phyloP scores from a whole-genome alignment of 257 asterid genomes.

The Fraxinus pennsylvanica region DNA sequence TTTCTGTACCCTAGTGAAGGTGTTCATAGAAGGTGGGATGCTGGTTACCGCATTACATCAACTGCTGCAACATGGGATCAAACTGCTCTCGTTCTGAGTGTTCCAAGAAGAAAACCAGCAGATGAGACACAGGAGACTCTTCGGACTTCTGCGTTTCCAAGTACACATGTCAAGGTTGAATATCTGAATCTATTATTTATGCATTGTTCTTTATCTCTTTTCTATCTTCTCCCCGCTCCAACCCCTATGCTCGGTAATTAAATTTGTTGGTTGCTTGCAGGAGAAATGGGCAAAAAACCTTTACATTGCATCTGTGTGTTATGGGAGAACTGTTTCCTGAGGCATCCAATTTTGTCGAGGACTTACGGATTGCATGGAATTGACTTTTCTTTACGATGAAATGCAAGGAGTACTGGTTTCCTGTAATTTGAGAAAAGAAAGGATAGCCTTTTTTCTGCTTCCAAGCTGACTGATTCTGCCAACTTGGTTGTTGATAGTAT shows the following conservation, averaged over 20 bases:
- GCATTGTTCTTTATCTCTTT: not conserved
- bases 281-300: slow-evolving; percentile 85
- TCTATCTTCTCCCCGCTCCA: not conserved
- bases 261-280: slow-evolving; percentile 37
- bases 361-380: slow-evolving; percentile 7
- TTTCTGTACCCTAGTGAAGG: slow-evolving; percentile 76
- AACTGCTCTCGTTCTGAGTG: slow-evolving; percentile 65
- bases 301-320: slow-evolving; percentile 77
- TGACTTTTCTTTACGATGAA: slow-evolving; percentile 5
- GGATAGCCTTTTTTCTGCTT: not conserved
- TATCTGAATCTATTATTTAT: not conserved
- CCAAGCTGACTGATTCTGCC: not conserved
- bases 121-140: slow-evolving; percentile 89
- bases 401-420: not conserved
- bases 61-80: slow-evolving; percentile 71
- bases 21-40: slow-evolving; percentile 68
- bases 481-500: slow-evolving; percentile 3
- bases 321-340: slow-evolving; percentile 79
- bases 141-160: slow-evolving; percentile 82
- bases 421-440: not conserved
- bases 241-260: not conserved
- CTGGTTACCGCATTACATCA: slow-evolving; percentile 63
- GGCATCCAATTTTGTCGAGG: slow-evolving; percentile 27
- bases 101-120: slow-evolving; percentile 59
- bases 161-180: slow-evolving; percentile 73